Conservation (phyloP, 495 filamentous ascomycete species). For the Penicillium angulare region DNA sequence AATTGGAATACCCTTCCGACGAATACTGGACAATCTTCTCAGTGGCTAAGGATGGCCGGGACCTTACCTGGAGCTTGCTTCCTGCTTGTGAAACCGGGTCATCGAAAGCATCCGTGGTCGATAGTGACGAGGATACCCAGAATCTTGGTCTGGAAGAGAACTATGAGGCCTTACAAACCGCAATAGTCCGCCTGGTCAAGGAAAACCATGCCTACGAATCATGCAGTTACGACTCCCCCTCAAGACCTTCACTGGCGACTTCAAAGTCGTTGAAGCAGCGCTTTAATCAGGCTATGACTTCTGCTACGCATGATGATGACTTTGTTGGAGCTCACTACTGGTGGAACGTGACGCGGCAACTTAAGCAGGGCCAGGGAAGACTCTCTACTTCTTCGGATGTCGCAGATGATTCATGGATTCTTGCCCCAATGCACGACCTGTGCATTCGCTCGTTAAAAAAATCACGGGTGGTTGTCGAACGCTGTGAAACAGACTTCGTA, state of each 20-base stretch:
- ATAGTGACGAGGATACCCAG: slow-evolving; percentile 55
- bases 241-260: not conserved
- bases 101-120: slow-evolving; percentile 10
- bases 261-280: slow-evolving; percentile 34
- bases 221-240: slow-evolving; percentile 13
- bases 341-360: slow-evolving; percentile 46
- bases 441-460: slow-evolving; percentile 33
- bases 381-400: slow-evolving; percentile 15
- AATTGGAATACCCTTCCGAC: slow-evolving; percentile 38
- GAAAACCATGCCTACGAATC: slow-evolving; percentile 63
- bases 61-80: slow-evolving; percentile 68
- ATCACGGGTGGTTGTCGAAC: slow-evolving; percentile 42
- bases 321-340: slow-evolving; percentile 51
- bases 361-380: slow-evolving; percentile 24
- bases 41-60: slow-evolving; percentile 66
- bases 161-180: slow-evolving; percentile 78
- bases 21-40: slow-evolving; percentile 63
- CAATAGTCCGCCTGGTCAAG: slow-evolving; percentile 76
- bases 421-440: slow-evolving; percentile 38
- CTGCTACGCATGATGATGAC: slow-evolving; percentile 39
- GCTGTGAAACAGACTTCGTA: slow-evolving; percentile 40
- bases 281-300: slow-evolving; percentile 40
- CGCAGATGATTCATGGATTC: slow-evolving; percentile 41
- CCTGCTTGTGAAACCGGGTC: slow-evolving; percentile 17
- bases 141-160: slow-evolving; percentile 73